Conservation (phyloP, 2,329 filamentous ascomycete genomes). For the Neocatenulostroma microsporum region DNA sequence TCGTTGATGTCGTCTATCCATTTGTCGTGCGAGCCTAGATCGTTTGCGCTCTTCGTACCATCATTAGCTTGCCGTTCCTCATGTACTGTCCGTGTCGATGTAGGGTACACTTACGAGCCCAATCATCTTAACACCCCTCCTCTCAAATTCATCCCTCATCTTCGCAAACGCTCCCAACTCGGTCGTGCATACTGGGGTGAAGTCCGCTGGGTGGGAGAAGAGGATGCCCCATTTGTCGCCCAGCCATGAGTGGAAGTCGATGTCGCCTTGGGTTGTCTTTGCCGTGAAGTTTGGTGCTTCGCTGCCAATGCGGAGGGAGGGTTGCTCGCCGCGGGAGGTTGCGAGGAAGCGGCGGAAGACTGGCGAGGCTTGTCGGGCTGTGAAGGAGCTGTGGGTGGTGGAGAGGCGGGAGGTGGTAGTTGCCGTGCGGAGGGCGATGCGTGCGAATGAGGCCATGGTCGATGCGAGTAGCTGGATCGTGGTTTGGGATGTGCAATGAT, state of each 20-base stretch:
- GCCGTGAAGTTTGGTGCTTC: constrained; percentile 75
- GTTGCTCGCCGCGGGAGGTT: constrained; percentile 29
- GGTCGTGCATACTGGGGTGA: constrained; percentile 91
- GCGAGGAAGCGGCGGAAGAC: constrained; percentile 33
- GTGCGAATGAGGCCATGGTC: constrained; percentile 16
- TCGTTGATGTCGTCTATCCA: constrained; percentile 75
- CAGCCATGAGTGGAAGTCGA: constrained; percentile 54
- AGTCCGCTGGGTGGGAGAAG: constrained; percentile 80
- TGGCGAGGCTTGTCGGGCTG: constrained; percentile 19
- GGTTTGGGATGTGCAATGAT: no score
- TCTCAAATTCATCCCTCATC: constrained; percentile 77
- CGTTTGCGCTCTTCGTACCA: constrained; percentile 60
- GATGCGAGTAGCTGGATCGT: no score
- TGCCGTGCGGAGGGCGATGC: constrained; percentile 16
- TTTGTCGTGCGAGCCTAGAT: constrained; percentile 69
- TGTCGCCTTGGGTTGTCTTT: constrained; percentile 65
- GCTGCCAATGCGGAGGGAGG: constrained; percentile 39
- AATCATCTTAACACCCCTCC: constrained; percentile 83
- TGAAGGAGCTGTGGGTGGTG: constrained; percentile 15
- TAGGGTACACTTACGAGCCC: constrained; percentile 63
- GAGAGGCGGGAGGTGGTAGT: constrained; percentile 11
- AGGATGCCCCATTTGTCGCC: constrained; percentile 72
- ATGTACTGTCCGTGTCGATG: no score
- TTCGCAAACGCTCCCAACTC: constrained; percentile 91
- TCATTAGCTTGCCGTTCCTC: no score